Evolutionary conservation across 805 yeast genomes (phyloP).

Genomic region (Saturnispora ahearnii): DNA sequence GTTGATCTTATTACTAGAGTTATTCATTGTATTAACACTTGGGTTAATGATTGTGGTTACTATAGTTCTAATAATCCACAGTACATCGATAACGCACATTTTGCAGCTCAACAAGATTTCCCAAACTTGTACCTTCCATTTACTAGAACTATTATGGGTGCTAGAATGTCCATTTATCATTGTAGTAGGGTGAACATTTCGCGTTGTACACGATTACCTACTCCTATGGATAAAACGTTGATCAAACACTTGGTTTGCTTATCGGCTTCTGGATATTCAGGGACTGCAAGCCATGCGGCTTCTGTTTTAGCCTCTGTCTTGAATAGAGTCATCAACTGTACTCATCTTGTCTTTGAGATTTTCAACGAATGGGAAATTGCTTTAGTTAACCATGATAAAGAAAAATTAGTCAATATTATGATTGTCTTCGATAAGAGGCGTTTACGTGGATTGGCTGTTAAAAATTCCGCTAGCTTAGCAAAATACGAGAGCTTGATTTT

Average conservation of each 20-base stretch:
- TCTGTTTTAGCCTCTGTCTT: constrained; percentile 56
- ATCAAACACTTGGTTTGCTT: constrained; percentile 56
- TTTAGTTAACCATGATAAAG: constrained; percentile 39
- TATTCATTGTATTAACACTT: constrained; percentile 56
- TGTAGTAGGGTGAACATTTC: constrained; percentile 63
- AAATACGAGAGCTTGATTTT: constrained; percentile 41
- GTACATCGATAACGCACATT: constrained; percentile 31
- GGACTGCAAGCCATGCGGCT: constrained; percentile 64
- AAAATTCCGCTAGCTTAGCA: constrained; percentile 46
- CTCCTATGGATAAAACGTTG: constrained; percentile 52
- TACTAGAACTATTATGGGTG: constrained; percentile 72
- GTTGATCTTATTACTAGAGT: constrained; percentile 52
- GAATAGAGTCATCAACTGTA: constrained; percentile 53
- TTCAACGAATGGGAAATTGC: constrained; percentile 38
- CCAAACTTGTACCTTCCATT: constrained; percentile 57
- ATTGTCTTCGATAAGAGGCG: constrained; percentile 47
- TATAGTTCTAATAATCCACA: constrained; percentile 22
- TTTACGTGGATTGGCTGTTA: constrained; percentile 47
- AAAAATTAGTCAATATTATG: constrained; percentile 56
- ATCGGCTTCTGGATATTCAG: constrained; percentile 61
- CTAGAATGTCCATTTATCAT: constrained; percentile 66
- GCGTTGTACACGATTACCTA: constrained; percentile 63
- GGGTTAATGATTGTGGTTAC: constrained; percentile 35
- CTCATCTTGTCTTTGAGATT: constrained; percentile 40
- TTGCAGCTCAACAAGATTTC: constrained; percentile 42